These are phyloP conservation scores for Codiaeum variegatum DNA, from an alignment of 441 rosid genomes.

Conservation along the genomic window DNA sequence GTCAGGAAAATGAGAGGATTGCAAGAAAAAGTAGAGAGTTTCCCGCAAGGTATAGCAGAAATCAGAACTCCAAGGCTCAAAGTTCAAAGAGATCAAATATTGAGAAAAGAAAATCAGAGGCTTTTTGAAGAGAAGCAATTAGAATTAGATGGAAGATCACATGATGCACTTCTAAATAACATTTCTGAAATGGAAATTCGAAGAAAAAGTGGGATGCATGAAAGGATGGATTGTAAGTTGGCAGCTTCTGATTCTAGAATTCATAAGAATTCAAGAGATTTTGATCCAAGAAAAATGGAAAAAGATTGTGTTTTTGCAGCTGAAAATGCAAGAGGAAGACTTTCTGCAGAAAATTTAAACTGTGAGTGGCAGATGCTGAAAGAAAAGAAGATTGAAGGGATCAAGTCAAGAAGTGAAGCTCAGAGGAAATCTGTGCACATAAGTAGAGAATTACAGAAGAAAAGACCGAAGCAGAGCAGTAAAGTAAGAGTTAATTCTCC, in stretches of 20 bases:
- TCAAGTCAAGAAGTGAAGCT: slow-evolving; percentile 42
- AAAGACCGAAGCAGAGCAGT: slow-evolving; percentile 42
- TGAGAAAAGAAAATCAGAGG: slow-evolving; percentile 31
- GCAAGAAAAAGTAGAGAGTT: slow-evolving; percentile 26
- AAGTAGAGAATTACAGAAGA: slow-evolving; percentile 47
- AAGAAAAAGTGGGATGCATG: not conserved
- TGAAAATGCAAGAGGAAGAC: slow-evolving; percentile 14
- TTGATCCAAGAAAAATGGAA: slow-evolving; percentile 22
- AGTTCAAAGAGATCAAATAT: slow-evolving; percentile 33
- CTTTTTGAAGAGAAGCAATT: slow-evolving; percentile 31
- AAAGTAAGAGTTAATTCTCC: slow-evolving; percentile 57
- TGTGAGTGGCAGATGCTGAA: slow-evolving; percentile 39
- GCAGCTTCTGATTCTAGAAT: slow-evolving; percentile 16
- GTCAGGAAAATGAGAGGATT: slow-evolving; percentile 41
- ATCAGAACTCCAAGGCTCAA: slow-evolving; percentile 48
- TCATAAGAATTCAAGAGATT: slow-evolving; percentile 22
- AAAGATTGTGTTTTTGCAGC: slow-evolving; percentile 23
- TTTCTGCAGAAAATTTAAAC: slow-evolving; percentile 25
- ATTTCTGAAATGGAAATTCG: slow-evolving; percentile 1
- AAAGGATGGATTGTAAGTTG: slow-evolving; percentile 20
- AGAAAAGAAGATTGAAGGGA: slow-evolving; percentile 40
- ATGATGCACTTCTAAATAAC: slow-evolving; percentile 17
- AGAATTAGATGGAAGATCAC: slow-evolving; percentile 22
- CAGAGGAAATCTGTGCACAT: slow-evolving; percentile 72
- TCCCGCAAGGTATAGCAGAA: slow-evolving; percentile 28